Evolutionary conservation across 2,329 filamentous ascomycete species (phyloP).

Genomic region (Seiridium cupressi): DNA sequence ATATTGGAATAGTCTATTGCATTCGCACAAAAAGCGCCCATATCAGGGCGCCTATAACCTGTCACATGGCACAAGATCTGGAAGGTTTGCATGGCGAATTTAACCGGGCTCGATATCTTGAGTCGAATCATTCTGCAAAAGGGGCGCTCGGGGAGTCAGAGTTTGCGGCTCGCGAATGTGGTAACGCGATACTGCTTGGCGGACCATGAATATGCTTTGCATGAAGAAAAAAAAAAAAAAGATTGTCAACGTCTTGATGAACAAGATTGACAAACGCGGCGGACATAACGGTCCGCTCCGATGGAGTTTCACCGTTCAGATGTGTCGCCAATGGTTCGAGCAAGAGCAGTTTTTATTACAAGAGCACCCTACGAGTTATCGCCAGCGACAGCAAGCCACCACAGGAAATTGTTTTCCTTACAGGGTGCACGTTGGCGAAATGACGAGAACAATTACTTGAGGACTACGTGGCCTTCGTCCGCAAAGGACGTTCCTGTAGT

Average conservation of each 20-base stretch:
- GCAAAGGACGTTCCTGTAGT: slow-evolving; percentile 8
- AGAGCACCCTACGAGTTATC: not conserved
- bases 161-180: slow-evolving; percentile 21
- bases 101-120: slow-evolving; percentile 28
- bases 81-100: slow-evolving; percentile 30
- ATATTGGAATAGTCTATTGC: not conserved
- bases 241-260: not conserved
- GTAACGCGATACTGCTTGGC: slow-evolving; percentile 23
- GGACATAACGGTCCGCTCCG: slow-evolving; percentile 27
- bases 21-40: not conserved
- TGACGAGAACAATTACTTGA: not conserved
- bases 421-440: not conserved
- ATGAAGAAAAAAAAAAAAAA: slow-evolving; percentile 13
- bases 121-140: slow-evolving; percentile 17
- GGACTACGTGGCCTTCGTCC: slow-evolving; percentile 1
- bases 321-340: not conserved
- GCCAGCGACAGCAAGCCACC: not conserved
- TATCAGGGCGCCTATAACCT: slow-evolving; percentile 29
- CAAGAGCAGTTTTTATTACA: not conserved
- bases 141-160: slow-evolving; percentile 20
- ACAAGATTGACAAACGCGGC: slow-evolving; percentile 7
- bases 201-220: slow-evolving; percentile 23
- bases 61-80: slow-evolving; percentile 54
- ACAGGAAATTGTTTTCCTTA: not conserved
- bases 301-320: slow-evolving; percentile 1